A percentile compares a stretch with the other conserved stretches of the same genome.
Conservation (phyloP, 2,329 filamentous ascomycete genomes). For the Fusarium miscanthi region DNA sequence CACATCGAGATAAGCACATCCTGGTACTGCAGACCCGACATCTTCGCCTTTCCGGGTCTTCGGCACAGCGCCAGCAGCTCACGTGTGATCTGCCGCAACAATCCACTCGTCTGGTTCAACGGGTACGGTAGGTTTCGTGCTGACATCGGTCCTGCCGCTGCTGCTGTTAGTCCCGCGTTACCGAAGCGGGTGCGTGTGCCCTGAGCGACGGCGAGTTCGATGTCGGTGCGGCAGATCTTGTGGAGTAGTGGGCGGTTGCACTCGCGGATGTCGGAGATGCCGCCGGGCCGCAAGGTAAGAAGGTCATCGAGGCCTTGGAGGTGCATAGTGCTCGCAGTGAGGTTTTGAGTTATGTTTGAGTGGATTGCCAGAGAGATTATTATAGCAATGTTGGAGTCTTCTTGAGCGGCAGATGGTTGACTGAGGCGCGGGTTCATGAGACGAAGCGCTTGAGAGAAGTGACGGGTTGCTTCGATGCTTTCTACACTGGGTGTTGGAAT, state of each 20-base stretch:
- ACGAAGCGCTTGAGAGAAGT: constrained; percentile 35
- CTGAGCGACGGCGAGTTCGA: constrained; percentile 12
- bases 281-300: neutral
- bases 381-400: constrained; percentile 35
- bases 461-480: constrained; percentile 36
- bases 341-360: constrained; percentile 25
- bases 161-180: constrained; percentile 3
- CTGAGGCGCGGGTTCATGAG: constrained; percentile 30
- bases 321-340: constrained; percentile 15
- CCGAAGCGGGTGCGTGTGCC: constrained; percentile 27
- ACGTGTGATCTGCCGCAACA: constrained; percentile 3
- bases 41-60: constrained; percentile 9
- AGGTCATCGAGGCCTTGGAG: constrained; percentile 25
- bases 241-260: constrained; percentile 17
- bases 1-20: constrained; percentile 29
- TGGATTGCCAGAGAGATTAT: constrained; percentile 35
- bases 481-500: constrained; percentile 20
- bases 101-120: constrained; percentile 6
- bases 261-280: constrained; percentile 7
- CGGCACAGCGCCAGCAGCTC: constrained; percentile 20
- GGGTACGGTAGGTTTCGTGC: neutral
- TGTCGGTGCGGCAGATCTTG: constrained; percentile 35
- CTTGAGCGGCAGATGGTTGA: neutral
- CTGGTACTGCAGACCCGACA: constrained; percentile 23
- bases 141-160: neutral